Conservation (phyloP, 495 filamentous ascomycete species). For the Beverwykella pulmonaria region DNA sequence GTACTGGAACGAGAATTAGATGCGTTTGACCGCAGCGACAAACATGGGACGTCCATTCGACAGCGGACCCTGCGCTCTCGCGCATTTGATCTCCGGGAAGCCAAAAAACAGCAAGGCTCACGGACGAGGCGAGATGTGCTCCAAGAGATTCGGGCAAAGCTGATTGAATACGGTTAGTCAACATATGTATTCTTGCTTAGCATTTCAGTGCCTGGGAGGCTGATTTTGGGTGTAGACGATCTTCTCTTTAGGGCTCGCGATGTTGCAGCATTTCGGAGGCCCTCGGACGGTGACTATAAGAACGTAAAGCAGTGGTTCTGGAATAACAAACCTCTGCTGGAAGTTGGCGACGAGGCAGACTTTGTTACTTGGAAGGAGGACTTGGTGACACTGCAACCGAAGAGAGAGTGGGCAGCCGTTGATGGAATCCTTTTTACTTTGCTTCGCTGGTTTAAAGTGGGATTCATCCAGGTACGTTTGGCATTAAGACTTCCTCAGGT, state of each 20-base stretch:
- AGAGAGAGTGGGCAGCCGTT: too few relatives aligned
- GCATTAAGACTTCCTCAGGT: too few relatives aligned
- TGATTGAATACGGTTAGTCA: constrained; percentile 35
- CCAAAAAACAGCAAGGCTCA: neutral
- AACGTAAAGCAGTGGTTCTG: constrained; percentile 46
- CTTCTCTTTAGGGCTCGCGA: constrained; percentile 45
- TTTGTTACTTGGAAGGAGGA: too few relatives aligned
- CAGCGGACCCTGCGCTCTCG: constrained; percentile 21
- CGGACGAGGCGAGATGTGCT: constrained; percentile 1
- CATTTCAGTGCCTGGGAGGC: too few relatives aligned
- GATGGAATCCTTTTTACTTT: too few relatives aligned
- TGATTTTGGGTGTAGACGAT: constrained; percentile 38
- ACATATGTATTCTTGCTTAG: too few relatives aligned
- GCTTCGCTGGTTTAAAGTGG: too few relatives aligned
- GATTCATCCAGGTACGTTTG: too few relatives aligned
- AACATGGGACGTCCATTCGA: neutral
- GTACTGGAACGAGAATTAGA: constrained; percentile 41
- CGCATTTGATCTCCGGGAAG: constrained; percentile 7
- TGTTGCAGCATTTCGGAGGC: constrained; percentile 43
- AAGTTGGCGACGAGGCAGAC: too few relatives aligned
- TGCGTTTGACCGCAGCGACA: constrained; percentile 30
- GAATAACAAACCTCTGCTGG: constrained; percentile 38
- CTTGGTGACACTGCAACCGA: too few relatives aligned
- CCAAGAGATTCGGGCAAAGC: constrained; percentile 9
- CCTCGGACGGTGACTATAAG: constrained; percentile 44